Base-by-base conservation (phyloP, 257 asterid genomes). In the Osmanthus fragrans region DNA sequence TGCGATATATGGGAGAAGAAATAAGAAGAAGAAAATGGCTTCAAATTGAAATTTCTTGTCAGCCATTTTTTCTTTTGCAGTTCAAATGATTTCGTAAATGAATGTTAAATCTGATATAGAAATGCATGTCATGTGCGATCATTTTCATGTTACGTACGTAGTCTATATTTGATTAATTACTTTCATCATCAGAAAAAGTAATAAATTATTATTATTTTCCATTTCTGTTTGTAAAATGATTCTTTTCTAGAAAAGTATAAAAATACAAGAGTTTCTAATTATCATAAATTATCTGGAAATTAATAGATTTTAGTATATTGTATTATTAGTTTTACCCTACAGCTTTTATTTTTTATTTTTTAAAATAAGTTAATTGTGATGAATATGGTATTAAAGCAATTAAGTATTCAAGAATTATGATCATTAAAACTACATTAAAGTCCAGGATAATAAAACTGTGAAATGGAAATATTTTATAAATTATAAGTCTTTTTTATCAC, bases 1-100 rank as follows among this genome's bases (percentile, higher is more conserved):
- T n/a, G 75, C 6, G 7, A 78, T 25, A 70, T 77, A 79, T 2
- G 78, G 77, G 9, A 72, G 19, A 7, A 79, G 68, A 65, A 85
- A 63, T 27, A 63, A 23, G 29, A 21, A 27, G 8, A 81, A 11
- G n/a, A 79, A 39, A 78, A 71, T 37, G 11, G 54, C 67, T 36
- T 11, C 51, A 42, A 4, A 1, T 11, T 27, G 51, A 36, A 4
- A 0, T 11, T n/a, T 82, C 65, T 0, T 70, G 64, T 37, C 11
- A 39, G 47, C 49, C 82, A 81, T 79, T 42, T 64, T 75, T 3
- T 51, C 25, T 71, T 16, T 34, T 19, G 56, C 23, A 27, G 65
- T 64, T 64, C 40, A 23, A 71, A 5, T 23, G 74, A 33, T 47
- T 25, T 77, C 3, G 34, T 45, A 51, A 23, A 47, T 39, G 70